Percentiles rank a stretch among this genome's conserved stretches.
phyloP scores from a whole-genome alignment of 2,329 filamentous ascomycete species.

The Rhynchosporium agropyri region DNA sequence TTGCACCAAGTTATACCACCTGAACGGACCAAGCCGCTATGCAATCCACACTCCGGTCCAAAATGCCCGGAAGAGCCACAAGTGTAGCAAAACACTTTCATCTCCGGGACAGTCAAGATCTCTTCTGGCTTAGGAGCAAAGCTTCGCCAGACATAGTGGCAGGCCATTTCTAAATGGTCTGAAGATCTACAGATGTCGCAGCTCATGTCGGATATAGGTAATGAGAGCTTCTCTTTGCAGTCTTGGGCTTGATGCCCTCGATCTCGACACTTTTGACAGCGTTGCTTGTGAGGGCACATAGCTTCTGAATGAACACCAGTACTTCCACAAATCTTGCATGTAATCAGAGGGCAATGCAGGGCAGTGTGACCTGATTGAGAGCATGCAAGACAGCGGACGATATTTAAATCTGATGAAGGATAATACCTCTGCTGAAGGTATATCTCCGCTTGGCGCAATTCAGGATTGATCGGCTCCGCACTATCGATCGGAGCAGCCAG shows the following conservation, averaged over 20 bases:
- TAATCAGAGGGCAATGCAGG: constrained; percentile 48
- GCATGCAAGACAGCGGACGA: constrained; percentile 53
- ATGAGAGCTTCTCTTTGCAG: constrained; percentile 59
- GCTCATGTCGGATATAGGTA: constrained; percentile 55
- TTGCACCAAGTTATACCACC: constrained; percentile 56
- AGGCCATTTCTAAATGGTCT: constrained; percentile 61
- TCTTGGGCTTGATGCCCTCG: constrained; percentile 56
- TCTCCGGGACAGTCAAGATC: constrained; percentile 52
- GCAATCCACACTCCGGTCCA: constrained; percentile 55
- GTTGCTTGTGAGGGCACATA: constrained; percentile 53
- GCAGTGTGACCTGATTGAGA: constrained; percentile 52
- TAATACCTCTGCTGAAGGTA: constrained; percentile 52
- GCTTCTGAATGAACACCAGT: constrained; percentile 50
- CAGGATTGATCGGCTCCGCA: neutral
- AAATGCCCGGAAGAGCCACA: constrained; percentile 60
- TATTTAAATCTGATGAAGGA: constrained; percentile 42
- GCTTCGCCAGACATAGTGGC: constrained; percentile 62
- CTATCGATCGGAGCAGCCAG: neutral
- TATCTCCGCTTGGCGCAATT: constrained; percentile 17
- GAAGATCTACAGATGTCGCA: constrained; percentile 62
- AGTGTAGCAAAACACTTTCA: constrained; percentile 57
- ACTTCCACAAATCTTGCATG: constrained; percentile 53
- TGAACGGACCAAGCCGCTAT: constrained; percentile 28
- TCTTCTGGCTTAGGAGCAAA: constrained; percentile 49
- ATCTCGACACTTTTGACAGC: constrained; percentile 63